A percentile compares a stretch with the other conserved stretches of the same genome.
These are phyloP conservation scores for Chalciporus chontae DNA, from an alignment of 768 basidiomycete species.

Conservation along the genomic window DNA sequence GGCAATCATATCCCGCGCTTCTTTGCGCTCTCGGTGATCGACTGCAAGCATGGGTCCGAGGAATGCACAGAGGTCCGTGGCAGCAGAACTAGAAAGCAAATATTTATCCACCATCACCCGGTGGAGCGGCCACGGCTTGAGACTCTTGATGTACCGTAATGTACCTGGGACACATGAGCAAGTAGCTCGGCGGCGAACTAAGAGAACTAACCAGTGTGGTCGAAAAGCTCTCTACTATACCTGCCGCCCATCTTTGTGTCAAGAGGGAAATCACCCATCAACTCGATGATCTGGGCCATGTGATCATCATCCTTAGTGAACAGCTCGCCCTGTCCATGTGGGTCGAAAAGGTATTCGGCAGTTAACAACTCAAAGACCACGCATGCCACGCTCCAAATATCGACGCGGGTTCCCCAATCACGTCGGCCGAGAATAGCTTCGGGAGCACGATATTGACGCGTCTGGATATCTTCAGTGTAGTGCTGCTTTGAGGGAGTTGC, in stretches of 20 bases:
- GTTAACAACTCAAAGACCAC: constrained; percentile 89
- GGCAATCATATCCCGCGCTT: constrained; percentile 69
- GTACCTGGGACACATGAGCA: constrained; percentile 40
- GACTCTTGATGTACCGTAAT: constrained; percentile 66
- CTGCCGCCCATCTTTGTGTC: constrained; percentile 80
- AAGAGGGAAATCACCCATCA: constrained; percentile 74
- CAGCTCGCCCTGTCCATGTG: constrained; percentile 72
- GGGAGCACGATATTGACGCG: constrained; percentile 93
- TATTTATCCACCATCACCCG: constrained; percentile 92
- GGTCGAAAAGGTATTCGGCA: constrained; percentile 90
- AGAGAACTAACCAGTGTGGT: constrained; percentile 51
- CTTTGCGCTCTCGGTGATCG: constrained; percentile 64
- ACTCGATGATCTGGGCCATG: constrained; percentile 91
- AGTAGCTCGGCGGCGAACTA: not conserved
- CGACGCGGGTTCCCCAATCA: constrained; percentile 83
- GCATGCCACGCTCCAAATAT: constrained; percentile 92
- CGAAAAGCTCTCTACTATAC: constrained; percentile 84
- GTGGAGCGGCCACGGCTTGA: constrained; percentile 79
- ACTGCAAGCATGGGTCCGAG: constrained; percentile 72
- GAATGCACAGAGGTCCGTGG: constrained; percentile 59
- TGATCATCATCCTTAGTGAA: constrained; percentile 96
- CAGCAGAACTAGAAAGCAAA: constrained; percentile 57
- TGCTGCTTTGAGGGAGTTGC: constrained; percentile 89
- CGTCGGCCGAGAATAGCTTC: constrained; percentile 87
- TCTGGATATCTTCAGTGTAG: constrained; percentile 94